Base-by-base conservation (phyloP, 2,329 filamentous ascomycete genomes). In the Cercospora nicotianae region DNA sequence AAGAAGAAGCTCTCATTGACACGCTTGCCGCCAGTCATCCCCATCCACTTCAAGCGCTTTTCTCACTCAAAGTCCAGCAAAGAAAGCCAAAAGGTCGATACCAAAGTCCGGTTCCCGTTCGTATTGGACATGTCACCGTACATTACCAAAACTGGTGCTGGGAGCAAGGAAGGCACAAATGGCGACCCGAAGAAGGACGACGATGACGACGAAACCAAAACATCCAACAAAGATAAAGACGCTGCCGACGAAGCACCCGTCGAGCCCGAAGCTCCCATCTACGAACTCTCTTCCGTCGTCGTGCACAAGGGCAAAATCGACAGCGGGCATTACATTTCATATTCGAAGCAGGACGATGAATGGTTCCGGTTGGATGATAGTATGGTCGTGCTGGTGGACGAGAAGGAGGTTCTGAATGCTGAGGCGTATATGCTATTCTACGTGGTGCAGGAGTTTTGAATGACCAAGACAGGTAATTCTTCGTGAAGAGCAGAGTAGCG, bases 301-400 rank as follows among this genome's bases (percentile, higher is more conserved):
- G 94, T 97, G 45, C 94, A 98, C 76, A 92, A 96, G 68, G 94
- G 94, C 62, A 93, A 94, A 79, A 91, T 97, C 66, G 93, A 97
- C 75, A 93, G 92, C 1, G 94, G 94, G 16, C 93, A 97, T 77
- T 97, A 96, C 76, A 89, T 94, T 66, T 92, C 90, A n/a, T 97
- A 96, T 78, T 93, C 91, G 68, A 85, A 92, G 58, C 90, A 94
- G 67, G 91, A 90, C 4, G 90, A 92, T 65, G 77, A 96, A 86
- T 98, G 94, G 94, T 96, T 97, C 79, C 89, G 92, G 65, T 97
- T 97, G 80, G 96, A 98, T 76, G 94, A 98, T 77, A 94, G 95
- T 78, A 93, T 93, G 78, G 94, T 98, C 26, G 92, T 94, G 69
- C 77, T 94, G 65, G 94, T 92, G 2, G 88, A 88, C 58, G 90